Percentiles rank a stretch among this genome's conserved stretches.
Conservation (phyloP, 164 flowering plant species). For the Aristolochia fimbriata region DNA sequence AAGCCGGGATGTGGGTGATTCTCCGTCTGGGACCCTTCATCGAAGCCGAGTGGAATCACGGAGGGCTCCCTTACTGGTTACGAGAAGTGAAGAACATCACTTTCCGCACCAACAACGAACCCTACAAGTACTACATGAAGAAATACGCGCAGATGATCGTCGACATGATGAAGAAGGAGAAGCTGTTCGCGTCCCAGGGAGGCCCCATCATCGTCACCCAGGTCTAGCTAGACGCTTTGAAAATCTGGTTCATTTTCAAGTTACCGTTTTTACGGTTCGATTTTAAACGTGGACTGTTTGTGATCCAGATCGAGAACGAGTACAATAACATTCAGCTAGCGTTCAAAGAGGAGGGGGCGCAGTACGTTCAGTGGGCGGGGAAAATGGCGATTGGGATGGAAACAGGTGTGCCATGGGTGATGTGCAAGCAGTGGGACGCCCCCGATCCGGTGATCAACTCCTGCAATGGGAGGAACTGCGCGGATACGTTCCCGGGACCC, state of each 20-base stretch:
- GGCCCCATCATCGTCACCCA: conserved; percentile 53
- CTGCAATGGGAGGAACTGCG: conserved; percentile 96
- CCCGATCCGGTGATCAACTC: conserved; percentile 86
- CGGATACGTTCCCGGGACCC: conserved; percentile 83
- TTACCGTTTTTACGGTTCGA: too few species aligned
- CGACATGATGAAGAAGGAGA: conserved; percentile 32
- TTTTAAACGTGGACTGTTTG: background rate
- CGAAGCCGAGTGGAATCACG: conserved; percentile 42
- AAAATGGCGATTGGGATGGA: conserved; percentile 43
- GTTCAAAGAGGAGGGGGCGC: conserved; percentile 31
- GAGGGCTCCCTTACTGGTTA: conserved; percentile 79
- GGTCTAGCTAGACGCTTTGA: too few species aligned
- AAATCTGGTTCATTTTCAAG: too few species aligned
- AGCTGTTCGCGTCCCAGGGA: conserved; percentile 46
- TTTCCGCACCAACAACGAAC: conserved; percentile 52
- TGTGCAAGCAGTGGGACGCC: conserved; percentile 96
- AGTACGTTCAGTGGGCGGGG: conserved; percentile 85
- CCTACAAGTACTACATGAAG: conserved; percentile 50
- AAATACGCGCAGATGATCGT: conserved; percentile 29
- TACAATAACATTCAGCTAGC: conserved; percentile 62
- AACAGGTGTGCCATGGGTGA: conserved; percentile 84
- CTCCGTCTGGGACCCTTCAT: conserved; percentile 53
- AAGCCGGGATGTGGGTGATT: conserved; percentile 30
- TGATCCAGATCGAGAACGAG: conserved; percentile 79
- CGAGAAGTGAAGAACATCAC: conserved; percentile 48